Base-by-base conservation (phyloP, 1,284 basidiomycete genomes). In the Lignosus rhinocerotis region DNA sequence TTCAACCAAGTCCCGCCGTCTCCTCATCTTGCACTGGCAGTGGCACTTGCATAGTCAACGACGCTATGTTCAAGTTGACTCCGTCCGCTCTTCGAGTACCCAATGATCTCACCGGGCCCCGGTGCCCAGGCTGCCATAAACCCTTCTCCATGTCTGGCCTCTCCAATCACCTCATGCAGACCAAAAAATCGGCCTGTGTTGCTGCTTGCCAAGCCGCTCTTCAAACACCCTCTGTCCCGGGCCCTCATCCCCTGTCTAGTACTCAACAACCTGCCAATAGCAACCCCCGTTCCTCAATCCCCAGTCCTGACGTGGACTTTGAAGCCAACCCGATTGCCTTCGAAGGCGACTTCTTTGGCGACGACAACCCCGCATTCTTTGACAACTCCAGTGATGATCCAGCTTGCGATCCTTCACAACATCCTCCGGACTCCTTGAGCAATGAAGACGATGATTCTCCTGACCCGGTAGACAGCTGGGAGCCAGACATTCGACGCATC, bases 271-370 rank as follows among this genome's bases (percentile, higher is more conserved):
- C 36, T 10, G 36, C 36, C 9, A 38, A 38, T 10, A 10, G 36
- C 16, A 16, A n/a, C n/a, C n/a, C 9, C 36, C 16, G 17, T 19
- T n/a, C 41, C 41, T 17, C 41, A 1, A 12, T 42, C 11, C 41
- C 41, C 19, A 9, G 9, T 16, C 17, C 17, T 8, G 16, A 42
- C 19, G n/a, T 42, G 16, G 17, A 42, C 41, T 5, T 42, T 9
- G 41, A 42, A n/a, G 17, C 14, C n/a, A 17, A 42, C 14, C 41
- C 41, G 14, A 3, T 42, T 3, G n/a, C 30, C n/a, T 57, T 57
- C 19, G 44, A 32, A 7, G 55, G 55, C 7, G 55, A 57, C 17
- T 52, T 32, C 45, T 57, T 42, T 25, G 55, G 55, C 4, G 43
- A 41, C 14, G 47, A 57, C 50, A 17, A 45, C 14, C 30, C 44